These are phyloP conservation scores for Thalia dealbata DNA, from an alignment of 176 grass and related monocot species.

Conservation along the genomic window DNA sequence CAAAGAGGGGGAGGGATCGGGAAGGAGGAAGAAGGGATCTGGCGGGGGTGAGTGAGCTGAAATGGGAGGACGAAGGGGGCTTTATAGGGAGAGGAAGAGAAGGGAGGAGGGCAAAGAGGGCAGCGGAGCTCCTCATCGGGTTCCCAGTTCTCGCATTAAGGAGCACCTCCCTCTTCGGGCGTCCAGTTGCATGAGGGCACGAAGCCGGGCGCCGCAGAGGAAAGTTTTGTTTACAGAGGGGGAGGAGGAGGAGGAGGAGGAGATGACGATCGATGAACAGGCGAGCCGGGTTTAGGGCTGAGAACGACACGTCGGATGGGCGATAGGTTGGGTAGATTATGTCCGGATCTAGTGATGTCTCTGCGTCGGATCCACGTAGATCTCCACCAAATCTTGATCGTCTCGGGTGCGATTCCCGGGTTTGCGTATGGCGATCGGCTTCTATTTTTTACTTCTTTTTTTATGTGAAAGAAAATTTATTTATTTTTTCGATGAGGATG, in stretches of 20 bases:
- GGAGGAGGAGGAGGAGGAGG: not conserved
- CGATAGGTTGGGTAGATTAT: too few species aligned
- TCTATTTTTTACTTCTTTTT: too few species aligned
- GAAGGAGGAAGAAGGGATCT: not conserved
- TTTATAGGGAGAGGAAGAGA: constrained; percentile 1
- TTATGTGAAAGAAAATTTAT: too few species aligned
- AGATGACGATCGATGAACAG: not conserved
- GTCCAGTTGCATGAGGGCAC: not conserved
- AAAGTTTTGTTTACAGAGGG: not conserved
- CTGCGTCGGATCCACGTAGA: too few species aligned
- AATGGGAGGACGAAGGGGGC: not conserved
- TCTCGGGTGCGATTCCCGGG: too few species aligned
- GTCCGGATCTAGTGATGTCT: too few species aligned
- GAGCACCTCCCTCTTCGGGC: not conserved
- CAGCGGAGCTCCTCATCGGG: not conserved
- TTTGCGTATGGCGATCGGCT: too few species aligned
- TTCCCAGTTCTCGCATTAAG: not conserved
- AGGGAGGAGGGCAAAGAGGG: not conserved
- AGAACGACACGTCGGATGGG: not conserved
- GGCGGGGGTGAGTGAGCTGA: not conserved
- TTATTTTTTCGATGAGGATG: too few species aligned
- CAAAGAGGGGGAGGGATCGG: not conserved
- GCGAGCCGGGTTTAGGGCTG: not conserved
- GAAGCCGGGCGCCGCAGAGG: not conserved
- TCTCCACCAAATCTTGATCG: too few species aligned